Evolutionary conservation across 129 eudicot species (phyloP).

Genomic region (Saposhnikovia divaricata): DNA sequence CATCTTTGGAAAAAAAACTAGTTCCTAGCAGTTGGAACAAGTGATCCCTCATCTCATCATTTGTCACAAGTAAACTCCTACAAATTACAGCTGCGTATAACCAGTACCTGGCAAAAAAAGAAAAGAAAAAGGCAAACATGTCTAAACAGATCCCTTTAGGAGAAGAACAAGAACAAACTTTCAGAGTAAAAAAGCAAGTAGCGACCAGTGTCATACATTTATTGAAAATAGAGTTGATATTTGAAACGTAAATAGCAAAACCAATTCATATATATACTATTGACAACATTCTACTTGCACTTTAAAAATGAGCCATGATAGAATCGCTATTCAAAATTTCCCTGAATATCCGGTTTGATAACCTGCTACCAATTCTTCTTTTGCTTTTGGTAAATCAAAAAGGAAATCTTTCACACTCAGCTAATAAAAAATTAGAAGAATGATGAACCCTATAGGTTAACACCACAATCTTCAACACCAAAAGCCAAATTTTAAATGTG

Average conservation of each 20-base stretch:
- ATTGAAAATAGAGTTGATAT: not conserved
- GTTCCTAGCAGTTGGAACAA: conserved; percentile 77
- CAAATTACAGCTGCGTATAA: conserved; percentile 81
- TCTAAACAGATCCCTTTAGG: not conserved
- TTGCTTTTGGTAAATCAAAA: too few species aligned
- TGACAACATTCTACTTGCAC: not conserved
- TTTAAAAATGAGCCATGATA: not conserved
- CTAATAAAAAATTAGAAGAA: too few species aligned
- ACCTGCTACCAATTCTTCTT: too few species aligned
- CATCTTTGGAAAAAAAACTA: conserved; percentile 85
- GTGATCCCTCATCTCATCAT: conserved; percentile 97
- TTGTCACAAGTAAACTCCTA: conserved; percentile 76
- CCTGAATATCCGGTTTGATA: too few species aligned
- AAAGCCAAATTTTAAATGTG: too few species aligned
- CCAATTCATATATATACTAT: not conserved
- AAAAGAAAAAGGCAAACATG: not conserved
- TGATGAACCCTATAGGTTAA: too few species aligned
- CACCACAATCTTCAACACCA: too few species aligned
- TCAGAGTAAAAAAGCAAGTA: not conserved
- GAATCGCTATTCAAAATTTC: not conserved
- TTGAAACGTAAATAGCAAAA: not conserved
- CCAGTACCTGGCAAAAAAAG: conserved; percentile 64
- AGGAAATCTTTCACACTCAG: too few species aligned
- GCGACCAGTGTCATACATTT: not conserved
- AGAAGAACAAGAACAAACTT: not conserved